Percentiles rank a stretch among this genome's conserved stretches.
Conservation (phyloP, 139 green algal genomes). For the Pseudopediastrum boryanum region DNA sequence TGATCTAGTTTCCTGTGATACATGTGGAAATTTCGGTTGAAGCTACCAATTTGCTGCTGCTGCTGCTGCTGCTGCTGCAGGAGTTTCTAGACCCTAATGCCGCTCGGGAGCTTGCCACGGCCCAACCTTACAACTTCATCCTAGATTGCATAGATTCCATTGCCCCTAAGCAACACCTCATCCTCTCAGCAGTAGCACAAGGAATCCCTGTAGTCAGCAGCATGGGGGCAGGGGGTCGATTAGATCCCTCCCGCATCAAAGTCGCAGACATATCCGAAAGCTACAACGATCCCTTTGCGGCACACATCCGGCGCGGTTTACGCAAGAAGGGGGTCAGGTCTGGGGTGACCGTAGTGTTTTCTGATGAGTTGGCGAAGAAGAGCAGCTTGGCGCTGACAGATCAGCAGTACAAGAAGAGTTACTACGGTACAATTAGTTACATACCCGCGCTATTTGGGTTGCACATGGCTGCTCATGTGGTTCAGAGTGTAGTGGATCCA, state of each 20-base stretch:
- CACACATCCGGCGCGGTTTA: slow-evolving; percentile 30
- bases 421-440: slow-evolving; percentile 37
- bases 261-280: slow-evolving; percentile 49
- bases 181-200: slow-evolving; percentile 31
- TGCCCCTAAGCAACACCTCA: slow-evolving; percentile 48
- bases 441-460: slow-evolving; percentile 39
- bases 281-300: slow-evolving; percentile 54
- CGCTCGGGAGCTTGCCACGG: slow-evolving; percentile 17
- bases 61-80: not conserved
- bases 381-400: slow-evolving; percentile 30
- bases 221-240: slow-evolving; percentile 47
- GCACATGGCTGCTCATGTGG: slow-evolving; percentile 26
- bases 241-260: slow-evolving; percentile 47
- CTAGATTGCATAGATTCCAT: slow-evolving; percentile 60
- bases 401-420: slow-evolving; percentile 38
- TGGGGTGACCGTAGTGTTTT: slow-evolving; percentile 34
- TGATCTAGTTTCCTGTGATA: no score
- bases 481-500: not conserved
- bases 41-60: no score
- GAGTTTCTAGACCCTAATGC: slow-evolving; percentile 23
- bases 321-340: not conserved
- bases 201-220: slow-evolving; percentile 5
- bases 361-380: slow-evolving; percentile 23
- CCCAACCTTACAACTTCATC: slow-evolving; percentile 46
- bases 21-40: no score